Percentiles rank a stretch among this genome's conserved stretches.
Conservation (phyloP, 768 basidiomycete genomes). For the Mycena albidolilacea region DNA sequence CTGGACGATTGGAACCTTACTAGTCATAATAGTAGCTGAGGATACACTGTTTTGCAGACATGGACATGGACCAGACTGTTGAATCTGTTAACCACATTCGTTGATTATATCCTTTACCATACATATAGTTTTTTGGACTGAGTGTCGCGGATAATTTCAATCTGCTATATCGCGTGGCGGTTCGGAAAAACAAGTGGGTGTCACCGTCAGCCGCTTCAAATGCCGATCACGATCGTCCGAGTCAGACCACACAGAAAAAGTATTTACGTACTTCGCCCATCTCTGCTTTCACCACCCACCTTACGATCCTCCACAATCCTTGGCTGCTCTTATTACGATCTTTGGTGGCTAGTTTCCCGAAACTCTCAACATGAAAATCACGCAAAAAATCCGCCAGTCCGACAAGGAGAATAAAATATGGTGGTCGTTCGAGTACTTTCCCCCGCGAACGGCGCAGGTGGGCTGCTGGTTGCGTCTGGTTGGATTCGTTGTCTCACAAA, state of each 20-base stretch:
- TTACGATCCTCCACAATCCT: conserved; percentile 25
- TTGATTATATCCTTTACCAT: too few species aligned
- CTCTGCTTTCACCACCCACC: not conserved
- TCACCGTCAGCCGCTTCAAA: too few species aligned
- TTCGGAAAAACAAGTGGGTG: too few species aligned
- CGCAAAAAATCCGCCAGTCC: conserved; percentile 91
- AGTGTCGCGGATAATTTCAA: too few species aligned
- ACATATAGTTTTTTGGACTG: too few species aligned
- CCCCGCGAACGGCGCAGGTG: conserved; percentile 95
- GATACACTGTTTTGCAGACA: not conserved
- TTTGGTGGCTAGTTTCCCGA: conserved; percentile 11
- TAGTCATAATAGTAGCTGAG: conserved; percentile 71
- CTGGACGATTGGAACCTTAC: conserved; percentile 83
- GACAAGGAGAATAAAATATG: conserved; percentile 89
- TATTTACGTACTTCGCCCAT: too few species aligned
- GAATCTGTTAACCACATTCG: too few species aligned
- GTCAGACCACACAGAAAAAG: too few species aligned
- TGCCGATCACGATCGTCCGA: too few species aligned
- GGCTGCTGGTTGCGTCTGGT: conserved; percentile 33
- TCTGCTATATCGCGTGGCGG: too few species aligned
- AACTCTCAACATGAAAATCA: conserved; percentile 86
- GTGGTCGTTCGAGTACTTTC: conserved; percentile 99
- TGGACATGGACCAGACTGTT: not conserved
- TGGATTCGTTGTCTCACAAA: conserved; percentile 14
- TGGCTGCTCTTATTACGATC: conserved; percentile 39